A percentile compares a stretch with the other conserved stretches of the same genome.
Evolutionary conservation across 2,329 filamentous ascomycete genomes (phyloP).

Genomic region (Cytospora leucostoma): DNA sequence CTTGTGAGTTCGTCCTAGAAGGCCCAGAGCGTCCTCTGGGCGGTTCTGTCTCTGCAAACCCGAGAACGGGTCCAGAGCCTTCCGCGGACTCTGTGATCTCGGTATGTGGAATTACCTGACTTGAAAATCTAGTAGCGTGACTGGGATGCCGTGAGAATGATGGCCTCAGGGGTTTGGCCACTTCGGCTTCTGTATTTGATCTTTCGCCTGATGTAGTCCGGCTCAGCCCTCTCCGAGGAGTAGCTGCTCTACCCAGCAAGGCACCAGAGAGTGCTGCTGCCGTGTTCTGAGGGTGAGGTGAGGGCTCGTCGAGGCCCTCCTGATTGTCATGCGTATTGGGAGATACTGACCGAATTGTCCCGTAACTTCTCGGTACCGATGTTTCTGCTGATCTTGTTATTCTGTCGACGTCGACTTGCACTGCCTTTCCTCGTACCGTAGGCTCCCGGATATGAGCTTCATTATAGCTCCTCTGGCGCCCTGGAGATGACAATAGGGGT

Average conservation of each 20-base stretch:
- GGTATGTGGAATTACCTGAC: constrained; percentile 70
- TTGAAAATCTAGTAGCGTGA: constrained; percentile 65
- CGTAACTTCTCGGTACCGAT: constrained; percentile 8
- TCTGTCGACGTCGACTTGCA: constrained; percentile 21
- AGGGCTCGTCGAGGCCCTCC: not conserved
- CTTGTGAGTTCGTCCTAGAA: constrained; percentile 51
- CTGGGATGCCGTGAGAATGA: constrained; percentile 55
- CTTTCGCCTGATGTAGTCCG: constrained; percentile 14
- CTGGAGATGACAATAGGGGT: constrained; percentile 32
- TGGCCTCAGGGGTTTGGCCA: constrained; percentile 43
- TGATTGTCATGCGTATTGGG: not conserved
- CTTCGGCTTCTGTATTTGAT: not conserved
- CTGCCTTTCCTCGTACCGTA: constrained; percentile 18
- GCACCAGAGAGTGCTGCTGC: constrained; percentile 13
- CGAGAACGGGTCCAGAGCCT: constrained; percentile 68
- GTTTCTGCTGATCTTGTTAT: constrained; percentile 14
- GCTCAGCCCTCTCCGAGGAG: constrained; percentile 12
- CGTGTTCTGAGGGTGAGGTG: constrained; percentile 1
- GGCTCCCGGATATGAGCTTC: constrained; percentile 33
- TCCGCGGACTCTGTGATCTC: constrained; percentile 63
- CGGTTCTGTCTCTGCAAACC: constrained; percentile 61
- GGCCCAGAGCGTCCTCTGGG: constrained; percentile 42
- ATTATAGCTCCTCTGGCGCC: constrained; percentile 45
- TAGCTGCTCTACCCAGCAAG: constrained; percentile 9
- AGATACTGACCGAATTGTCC: constrained; percentile 10